Evolutionary conservation across 495 filamentous ascomycete species (phyloP).

Genomic region (Podospora bellae-mahoneyi): DNA sequence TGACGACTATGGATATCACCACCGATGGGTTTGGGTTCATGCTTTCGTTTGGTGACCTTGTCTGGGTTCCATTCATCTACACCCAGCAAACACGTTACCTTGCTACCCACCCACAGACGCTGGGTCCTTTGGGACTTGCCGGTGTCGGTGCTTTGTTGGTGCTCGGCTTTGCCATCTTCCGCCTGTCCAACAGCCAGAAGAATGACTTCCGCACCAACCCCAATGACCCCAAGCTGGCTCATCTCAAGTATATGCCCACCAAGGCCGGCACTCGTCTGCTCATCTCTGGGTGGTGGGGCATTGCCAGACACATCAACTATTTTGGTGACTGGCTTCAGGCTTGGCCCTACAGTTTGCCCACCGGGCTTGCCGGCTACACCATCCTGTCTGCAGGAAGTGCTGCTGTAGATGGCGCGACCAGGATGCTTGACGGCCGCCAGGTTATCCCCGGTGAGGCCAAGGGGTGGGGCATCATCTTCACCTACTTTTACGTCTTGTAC

Average conservation of each 20-base stretch:
- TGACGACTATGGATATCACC: conserved; percentile 95
- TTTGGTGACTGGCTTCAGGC: conserved; percentile 94
- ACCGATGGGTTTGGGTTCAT: conserved; percentile 96
- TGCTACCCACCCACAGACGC: conserved; percentile 70
- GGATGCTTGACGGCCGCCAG: conserved; percentile 56
- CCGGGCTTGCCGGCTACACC: conserved; percentile 76
- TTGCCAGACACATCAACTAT: conserved; percentile 93
- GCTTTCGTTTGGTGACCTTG: conserved; percentile 91
- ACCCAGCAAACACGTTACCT: conserved; percentile 85
- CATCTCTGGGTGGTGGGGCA: conserved; percentile 91
- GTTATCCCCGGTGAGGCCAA: conserved; percentile 67
- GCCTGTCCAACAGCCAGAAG: conserved; percentile 87
- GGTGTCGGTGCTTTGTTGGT: conserved; percentile 62
- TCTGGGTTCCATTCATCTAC: conserved; percentile 92
- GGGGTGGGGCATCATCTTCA: conserved; percentile 82
- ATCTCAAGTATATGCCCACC: conserved; percentile 87
- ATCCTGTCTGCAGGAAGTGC: conserved; percentile 52
- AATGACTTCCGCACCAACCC: conserved; percentile 89
- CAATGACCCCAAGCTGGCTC: conserved; percentile 70
- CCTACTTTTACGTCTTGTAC: conserved; percentile 94
- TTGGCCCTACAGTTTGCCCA: conserved; percentile 89
- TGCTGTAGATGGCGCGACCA: conserved; percentile 44
- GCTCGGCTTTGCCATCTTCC: conserved; percentile 84
- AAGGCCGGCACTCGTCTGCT: conserved; percentile 76
- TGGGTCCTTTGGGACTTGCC: conserved; percentile 61